These are phyloP conservation scores for Verticillium dahliae DNA, from an alignment of 2,329 filamentous ascomycete species.

Conservation along the genomic window DNA sequence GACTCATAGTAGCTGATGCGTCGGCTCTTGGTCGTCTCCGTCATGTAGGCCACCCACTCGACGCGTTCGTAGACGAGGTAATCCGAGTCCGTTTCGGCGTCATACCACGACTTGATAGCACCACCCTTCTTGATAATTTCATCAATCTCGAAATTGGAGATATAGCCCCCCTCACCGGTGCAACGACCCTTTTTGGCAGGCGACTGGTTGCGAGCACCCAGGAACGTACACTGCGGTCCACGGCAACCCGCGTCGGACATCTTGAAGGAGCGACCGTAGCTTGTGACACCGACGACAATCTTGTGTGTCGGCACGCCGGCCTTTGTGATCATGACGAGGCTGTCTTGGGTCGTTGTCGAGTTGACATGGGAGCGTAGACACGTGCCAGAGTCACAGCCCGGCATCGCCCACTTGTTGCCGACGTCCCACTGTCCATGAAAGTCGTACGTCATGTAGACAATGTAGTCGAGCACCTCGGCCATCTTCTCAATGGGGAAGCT, in stretches of 20 bases:
- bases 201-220: conserved; percentile 13
- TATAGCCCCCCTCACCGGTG: conserved; percentile 23
- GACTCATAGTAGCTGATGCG: conserved; percentile 13
- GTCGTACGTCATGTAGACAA: conserved; percentile 19
- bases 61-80: conserved; percentile 7
- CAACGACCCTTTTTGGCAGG: conserved; percentile 18
- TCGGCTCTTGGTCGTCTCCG: conserved; percentile 15
- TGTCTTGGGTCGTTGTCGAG: conserved; percentile 22
- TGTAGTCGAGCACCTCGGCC: neutral
- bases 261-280: conserved; percentile 21
- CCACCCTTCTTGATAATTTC: conserved; percentile 7
- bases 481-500: neutral
- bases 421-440: conserved; percentile 22
- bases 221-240: conserved; percentile 16
- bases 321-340: neutral
- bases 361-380: conserved; percentile 28
- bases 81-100: conserved; percentile 1
- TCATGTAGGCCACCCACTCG: conserved; percentile 23
- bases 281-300: conserved; percentile 19
- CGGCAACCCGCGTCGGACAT: conserved; percentile 18
- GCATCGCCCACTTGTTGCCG: conserved; percentile 16
- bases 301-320: neutral
- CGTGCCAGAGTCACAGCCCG: conserved; percentile 21
- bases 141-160: conserved; percentile 24
- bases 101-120: conserved; percentile 1